phyloP scores from a whole-genome alignment of 108 stramenopile genomes.

The Cyclotella atomus region DNA sequence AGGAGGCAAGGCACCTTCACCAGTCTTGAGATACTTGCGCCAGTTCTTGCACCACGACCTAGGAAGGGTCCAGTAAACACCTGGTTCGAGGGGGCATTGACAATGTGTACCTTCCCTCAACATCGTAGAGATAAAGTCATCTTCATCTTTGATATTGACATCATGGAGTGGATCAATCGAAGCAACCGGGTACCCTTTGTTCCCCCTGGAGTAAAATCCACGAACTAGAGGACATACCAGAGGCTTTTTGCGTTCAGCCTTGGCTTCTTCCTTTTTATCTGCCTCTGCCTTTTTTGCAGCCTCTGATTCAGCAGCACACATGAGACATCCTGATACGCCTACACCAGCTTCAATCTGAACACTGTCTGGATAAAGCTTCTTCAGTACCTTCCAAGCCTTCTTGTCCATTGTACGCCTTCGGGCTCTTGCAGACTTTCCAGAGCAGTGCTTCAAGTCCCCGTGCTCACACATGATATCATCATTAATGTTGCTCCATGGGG shows the following conservation, averaged over 20 bases:
- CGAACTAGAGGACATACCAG: conserved; percentile 70
- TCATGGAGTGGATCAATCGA: conserved; percentile 40
- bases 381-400: conserved; percentile 87
- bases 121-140: neutral
- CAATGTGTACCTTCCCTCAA: too few species aligned
- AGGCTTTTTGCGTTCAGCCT: conserved; percentile 68
- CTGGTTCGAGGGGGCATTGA: conserved; percentile 70
- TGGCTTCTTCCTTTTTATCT: conserved; percentile 62
- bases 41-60: conserved; percentile 82
- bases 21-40: conserved; percentile 85
- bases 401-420: conserved; percentile 80
- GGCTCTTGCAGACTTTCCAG: conserved; percentile 72
- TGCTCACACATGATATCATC: conserved; percentile 73
- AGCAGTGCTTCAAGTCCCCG: conserved; percentile 46
- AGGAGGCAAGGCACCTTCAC: conserved; percentile 69
- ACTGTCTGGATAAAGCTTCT: conserved; percentile 83
- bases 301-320: conserved; percentile 75
- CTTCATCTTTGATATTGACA: too few species aligned
- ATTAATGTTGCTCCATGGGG: conserved; percentile 88
- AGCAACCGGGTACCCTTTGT: conserved; percentile 62
- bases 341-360: conserved; percentile 57
- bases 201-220: conserved; percentile 69
- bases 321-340: conserved; percentile 67
- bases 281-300: conserved; percentile 59
- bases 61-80: conserved; percentile 74